Conservation (phyloP, 78 protist genomes). For the Polysphondylium violaceum region DNA sequence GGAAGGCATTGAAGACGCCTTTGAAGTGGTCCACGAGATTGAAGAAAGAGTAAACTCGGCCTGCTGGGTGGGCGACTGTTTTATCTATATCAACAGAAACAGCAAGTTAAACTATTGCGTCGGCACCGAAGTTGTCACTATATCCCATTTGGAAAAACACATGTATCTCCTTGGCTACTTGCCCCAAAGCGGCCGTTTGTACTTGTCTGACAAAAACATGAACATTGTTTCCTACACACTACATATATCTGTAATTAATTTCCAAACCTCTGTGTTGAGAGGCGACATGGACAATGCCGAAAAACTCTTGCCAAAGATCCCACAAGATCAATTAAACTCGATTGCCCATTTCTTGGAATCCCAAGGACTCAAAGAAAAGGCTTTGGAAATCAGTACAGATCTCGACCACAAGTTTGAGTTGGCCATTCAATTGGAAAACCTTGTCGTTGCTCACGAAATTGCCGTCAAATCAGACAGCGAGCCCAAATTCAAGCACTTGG, state of each 20-base stretch:
- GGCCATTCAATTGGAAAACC: conserved; percentile 90
- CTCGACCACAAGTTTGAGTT: conserved; percentile 95
- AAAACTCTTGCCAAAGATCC: conserved; percentile 86
- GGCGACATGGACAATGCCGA: conserved; percentile 90
- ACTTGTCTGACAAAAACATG: conserved; percentile 89
- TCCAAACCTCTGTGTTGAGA: conserved; percentile 94
- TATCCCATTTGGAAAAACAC: conserved; percentile 91
- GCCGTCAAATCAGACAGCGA: conserved; percentile 81
- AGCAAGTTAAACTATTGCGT: conserved; percentile 95
- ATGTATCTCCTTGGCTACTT: conserved; percentile 91
- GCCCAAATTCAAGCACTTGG: conserved; percentile 90
- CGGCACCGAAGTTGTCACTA: conserved; percentile 95
- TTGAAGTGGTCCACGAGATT: conserved; percentile 91
- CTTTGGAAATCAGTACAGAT: conserved; percentile 93
- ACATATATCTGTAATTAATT: conserved; percentile 89
- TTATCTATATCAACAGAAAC: conserved; percentile 91
- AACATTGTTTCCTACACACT: conserved; percentile 80
- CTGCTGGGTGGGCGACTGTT: conserved; percentile 97
- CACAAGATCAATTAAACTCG: conserved; percentile 82
- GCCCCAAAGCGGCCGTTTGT: conserved; percentile 90
- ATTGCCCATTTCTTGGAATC: conserved; percentile 96
- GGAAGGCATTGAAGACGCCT: conserved; percentile 97
- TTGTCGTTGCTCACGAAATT: conserved; percentile 87
- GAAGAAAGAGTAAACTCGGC: conserved; percentile 86
- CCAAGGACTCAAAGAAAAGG: conserved; percentile 87